Evolutionary conservation across 2,329 filamentous ascomycete genomes (phyloP).

Genomic region (Blastomyces emzantsi): DNA sequence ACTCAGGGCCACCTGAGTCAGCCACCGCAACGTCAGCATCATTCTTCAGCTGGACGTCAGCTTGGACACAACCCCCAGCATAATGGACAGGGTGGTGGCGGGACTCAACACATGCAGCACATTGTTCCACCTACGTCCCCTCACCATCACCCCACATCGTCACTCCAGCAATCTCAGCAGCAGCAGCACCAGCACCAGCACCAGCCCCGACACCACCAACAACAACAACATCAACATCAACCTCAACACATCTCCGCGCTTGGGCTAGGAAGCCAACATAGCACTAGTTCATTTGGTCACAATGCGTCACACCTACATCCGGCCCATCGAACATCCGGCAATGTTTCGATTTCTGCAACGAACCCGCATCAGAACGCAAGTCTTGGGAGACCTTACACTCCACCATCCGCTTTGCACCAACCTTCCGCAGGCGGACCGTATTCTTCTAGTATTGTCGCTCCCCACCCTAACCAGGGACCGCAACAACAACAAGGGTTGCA

Average conservation of each 20-base stretch:
- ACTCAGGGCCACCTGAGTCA: constrained; percentile 19
- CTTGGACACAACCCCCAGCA: constrained; percentile 7
- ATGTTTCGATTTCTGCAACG: constrained; percentile 10
- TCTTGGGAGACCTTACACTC: constrained; percentile 33
- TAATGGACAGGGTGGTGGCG: neutral
- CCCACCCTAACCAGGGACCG: neutral
- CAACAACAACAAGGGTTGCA: constrained; percentile 10
- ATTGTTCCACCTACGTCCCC: constrained; percentile 10
- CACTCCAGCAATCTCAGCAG: constrained; percentile 16
- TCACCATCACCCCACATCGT: constrained; percentile 31
- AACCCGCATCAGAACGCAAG: constrained; percentile 6
- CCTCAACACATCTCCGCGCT: constrained; percentile 28
- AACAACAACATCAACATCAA: constrained; percentile 21
- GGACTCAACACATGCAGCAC: constrained; percentile 9
- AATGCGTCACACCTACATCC: constrained; percentile 21
- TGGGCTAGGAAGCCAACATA: constrained; percentile 21
- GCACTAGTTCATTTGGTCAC: constrained; percentile 24
- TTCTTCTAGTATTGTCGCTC: constrained; percentile 1
- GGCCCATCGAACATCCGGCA: constrained; percentile 18
- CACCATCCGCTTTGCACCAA: constrained; percentile 28
- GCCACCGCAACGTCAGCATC: constrained; percentile 3
- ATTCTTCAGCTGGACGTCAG: neutral
- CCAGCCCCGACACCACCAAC: constrained; percentile 27
- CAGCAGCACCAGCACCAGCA: constrained; percentile 11
- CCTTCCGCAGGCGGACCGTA: constrained; percentile 17